Evolutionary conservation across 2,329 filamentous ascomycete genomes (phyloP).

Genomic region (Ceratocystis colombiana): DNA sequence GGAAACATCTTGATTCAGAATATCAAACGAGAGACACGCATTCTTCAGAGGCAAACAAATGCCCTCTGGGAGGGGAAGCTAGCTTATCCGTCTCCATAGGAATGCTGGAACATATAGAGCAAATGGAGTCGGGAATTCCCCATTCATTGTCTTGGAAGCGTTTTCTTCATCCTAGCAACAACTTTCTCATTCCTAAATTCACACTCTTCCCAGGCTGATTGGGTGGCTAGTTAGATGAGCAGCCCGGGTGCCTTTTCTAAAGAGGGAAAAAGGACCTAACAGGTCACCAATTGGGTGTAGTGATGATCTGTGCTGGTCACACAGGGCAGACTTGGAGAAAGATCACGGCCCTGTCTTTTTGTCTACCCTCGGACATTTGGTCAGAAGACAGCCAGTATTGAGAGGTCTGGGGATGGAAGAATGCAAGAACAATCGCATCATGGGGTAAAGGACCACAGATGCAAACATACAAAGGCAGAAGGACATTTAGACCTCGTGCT

Average conservation of each 20-base stretch:
- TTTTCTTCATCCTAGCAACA: neutral
- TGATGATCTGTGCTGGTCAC: constrained; percentile 6
- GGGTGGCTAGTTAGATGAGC: neutral
- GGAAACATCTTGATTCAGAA: neutral
- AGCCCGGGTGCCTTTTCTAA: neutral
- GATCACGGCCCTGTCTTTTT: neutral
- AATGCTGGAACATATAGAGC: neutral
- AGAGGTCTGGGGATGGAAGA: neutral
- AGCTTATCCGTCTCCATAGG: neutral
- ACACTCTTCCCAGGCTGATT: neutral
- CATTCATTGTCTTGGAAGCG: neutral
- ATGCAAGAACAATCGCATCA: neutral
- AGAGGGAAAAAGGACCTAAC: neutral
- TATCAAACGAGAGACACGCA: constrained; percentile 12
- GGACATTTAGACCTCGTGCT: neutral
- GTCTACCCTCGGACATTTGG: neutral
- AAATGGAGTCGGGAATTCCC: neutral
- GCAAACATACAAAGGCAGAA: neutral
- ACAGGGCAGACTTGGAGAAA: constrained; percentile 9
- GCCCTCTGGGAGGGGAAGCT: too few relatives aligned
- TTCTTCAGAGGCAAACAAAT: constrained; percentile 11
- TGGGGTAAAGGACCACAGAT: neutral
- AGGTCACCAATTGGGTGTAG: neutral
- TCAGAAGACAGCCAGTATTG: neutral
- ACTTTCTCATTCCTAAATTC: neutral